phyloP scores from a whole-genome alignment of 2,329 filamentous ascomycete genomes.

The Microascus cirrosus region DNA sequence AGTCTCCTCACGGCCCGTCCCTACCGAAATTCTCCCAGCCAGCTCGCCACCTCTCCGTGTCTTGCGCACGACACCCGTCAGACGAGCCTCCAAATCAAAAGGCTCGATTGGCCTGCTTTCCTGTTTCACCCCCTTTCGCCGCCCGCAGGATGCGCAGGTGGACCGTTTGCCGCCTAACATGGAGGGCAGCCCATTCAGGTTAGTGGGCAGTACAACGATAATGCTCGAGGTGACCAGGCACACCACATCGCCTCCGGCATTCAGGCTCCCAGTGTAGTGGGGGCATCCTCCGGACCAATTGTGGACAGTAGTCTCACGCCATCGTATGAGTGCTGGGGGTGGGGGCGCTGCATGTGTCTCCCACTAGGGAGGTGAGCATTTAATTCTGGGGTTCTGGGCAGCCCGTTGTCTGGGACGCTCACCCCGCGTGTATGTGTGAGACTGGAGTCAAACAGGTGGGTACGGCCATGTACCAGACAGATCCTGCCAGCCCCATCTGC shows the following conservation, averaged over 20 bases:
- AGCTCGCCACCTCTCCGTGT: no score
- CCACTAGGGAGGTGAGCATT: not conserved
- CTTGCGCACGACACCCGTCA: not conserved
- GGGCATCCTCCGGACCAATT: not conserved
- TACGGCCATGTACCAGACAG: not conserved
- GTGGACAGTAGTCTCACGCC: not conserved
- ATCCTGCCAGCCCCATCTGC: not conserved
- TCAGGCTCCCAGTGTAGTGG: not conserved
- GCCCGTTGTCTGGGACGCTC: not conserved
- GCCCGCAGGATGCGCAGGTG: not conserved
- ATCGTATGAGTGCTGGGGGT: no score
- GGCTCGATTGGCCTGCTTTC: not conserved
- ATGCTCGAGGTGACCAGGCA: not conserved
- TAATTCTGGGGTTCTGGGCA: not conserved
- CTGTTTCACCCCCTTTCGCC: not conserved
- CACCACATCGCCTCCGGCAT: not conserved
- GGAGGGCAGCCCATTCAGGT: not conserved
- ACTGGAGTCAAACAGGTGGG: not conserved
- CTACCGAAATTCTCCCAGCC: not conserved
- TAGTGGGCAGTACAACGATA: not conserved
- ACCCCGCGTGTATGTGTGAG: not conserved
- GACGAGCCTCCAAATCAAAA: not conserved
- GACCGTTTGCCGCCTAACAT: constrained; percentile 3
- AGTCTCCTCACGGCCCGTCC: not conserved
- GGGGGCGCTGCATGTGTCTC: not conserved